These are phyloP conservation scores for Chaetomium sp. DNA, from an alignment of 2,329 filamentous ascomycete genomes.

Conservation along the genomic window DNA sequence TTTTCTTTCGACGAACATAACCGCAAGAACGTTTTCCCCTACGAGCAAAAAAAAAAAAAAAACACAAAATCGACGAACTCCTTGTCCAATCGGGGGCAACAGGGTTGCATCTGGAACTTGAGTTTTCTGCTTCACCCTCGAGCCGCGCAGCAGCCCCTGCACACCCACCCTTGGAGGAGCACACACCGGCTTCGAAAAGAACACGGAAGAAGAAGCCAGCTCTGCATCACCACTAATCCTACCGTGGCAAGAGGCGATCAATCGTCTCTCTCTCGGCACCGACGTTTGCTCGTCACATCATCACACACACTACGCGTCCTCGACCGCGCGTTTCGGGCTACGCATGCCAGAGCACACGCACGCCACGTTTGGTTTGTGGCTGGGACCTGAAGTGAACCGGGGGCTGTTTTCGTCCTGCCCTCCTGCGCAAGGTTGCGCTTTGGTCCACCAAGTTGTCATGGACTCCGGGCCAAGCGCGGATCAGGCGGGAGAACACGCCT, in stretches of 20 bases:
- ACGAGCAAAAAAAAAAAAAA: too few relatives aligned
- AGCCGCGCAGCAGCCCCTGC: neutral
- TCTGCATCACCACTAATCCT: too few relatives aligned
- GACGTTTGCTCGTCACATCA: neutral
- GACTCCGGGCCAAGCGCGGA: slow-evolving; percentile 21
- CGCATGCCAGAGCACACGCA: too few relatives aligned
- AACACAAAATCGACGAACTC: neutral
- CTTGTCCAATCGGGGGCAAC: neutral
- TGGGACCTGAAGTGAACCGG: too few relatives aligned
- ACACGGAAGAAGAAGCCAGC: neutral
- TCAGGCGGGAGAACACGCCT: slow-evolving; percentile 33
- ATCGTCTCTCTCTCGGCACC: neutral
- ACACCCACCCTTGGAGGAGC: neutral
- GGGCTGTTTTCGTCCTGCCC: neutral
- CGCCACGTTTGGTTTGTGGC: too few relatives aligned
- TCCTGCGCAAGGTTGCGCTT: neutral
- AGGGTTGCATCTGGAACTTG: slow-evolving; percentile 1
- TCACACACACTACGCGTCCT: neutral
- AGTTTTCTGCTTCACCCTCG: neutral
- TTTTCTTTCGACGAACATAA: neutral
- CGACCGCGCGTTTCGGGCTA: neutral
- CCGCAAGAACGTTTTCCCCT: neutral
- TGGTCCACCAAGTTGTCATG: slow-evolving; percentile 20
- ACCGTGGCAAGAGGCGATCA: too few relatives aligned
- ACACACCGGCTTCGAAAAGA: neutral